Evolutionary conservation across 2,329 filamentous ascomycete genomes (phyloP).

Genomic region (Penicillium sp.): DNA sequence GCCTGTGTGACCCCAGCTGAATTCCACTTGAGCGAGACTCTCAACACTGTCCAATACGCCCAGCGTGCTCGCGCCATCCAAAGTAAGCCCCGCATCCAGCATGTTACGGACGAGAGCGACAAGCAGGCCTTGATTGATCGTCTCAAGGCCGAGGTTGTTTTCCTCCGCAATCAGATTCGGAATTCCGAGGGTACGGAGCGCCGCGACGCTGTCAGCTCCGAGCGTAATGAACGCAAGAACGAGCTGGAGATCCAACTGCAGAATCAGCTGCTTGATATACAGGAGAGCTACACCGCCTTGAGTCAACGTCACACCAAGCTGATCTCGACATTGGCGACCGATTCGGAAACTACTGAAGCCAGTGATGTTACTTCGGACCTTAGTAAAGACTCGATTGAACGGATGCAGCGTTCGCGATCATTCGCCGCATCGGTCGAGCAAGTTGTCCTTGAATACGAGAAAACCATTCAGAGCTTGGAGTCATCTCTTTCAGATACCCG

Average conservation of each 20-base stretch:
- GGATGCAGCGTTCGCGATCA: conserved; percentile 89
- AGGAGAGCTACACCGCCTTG: conserved; percentile 91
- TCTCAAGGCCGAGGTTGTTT: conserved; percentile 88
- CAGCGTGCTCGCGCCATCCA: conserved; percentile 95
- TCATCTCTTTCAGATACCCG: conserved; percentile 87
- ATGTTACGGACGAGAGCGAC: conserved; percentile 82
- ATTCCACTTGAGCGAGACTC: conserved; percentile 94
- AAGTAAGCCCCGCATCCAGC: conserved; percentile 94
- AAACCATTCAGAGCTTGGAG: conserved; percentile 93
- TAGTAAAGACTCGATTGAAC: conserved; percentile 77
- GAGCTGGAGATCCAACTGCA: conserved; percentile 88
- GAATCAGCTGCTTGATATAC: conserved; percentile 85
- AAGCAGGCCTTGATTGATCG: conserved; percentile 93
- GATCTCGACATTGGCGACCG: conserved; percentile 88
- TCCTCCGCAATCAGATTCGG: conserved; percentile 89
- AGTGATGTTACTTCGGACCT: conserved; percentile 56
- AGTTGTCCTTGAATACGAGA: conserved; percentile 95
- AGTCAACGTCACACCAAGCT: conserved; percentile 93
- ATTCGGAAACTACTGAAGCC: conserved; percentile 60
- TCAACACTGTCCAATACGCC: conserved; percentile 97
- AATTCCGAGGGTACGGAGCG: conserved; percentile 70
- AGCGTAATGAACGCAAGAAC: conserved; percentile 74
- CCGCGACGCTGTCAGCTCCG: conserved; percentile 58
- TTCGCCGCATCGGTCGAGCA: conserved; percentile 96
- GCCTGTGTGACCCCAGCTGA: conserved; percentile 95